A percentile compares a stretch with the other conserved stretches of the same genome.
These are phyloP conservation scores for Phytophthora fragariaefolia DNA, from an alignment of 352 stramenopile genomes.

Conservation along the genomic window DNA sequence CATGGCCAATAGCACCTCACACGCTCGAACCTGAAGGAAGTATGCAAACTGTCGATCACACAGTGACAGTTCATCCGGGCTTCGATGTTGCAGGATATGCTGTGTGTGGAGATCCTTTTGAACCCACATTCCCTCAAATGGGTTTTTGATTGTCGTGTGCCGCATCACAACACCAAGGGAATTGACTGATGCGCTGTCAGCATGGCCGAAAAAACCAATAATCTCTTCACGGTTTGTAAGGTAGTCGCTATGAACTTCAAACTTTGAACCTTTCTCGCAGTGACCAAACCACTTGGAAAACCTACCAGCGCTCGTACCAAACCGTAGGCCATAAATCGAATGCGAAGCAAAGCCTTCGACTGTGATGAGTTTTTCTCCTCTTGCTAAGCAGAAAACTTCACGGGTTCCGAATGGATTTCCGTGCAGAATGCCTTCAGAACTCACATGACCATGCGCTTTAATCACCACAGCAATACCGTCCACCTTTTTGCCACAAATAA, in stretches of 20 bases:
- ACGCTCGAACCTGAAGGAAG: constrained; percentile 81
- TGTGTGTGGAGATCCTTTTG: constrained; percentile 33
- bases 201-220: constrained; percentile 69
- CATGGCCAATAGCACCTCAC: constrained; percentile 70
- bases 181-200: constrained; percentile 68
- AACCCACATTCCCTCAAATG: constrained; percentile 84
- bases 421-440: constrained; percentile 55
- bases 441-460: constrained; percentile 56
- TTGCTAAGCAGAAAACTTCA: constrained; percentile 61
- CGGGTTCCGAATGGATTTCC: constrained; percentile 77
- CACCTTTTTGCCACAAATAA: constrained; percentile 74
- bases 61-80: constrained; percentile 39
- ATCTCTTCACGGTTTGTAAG: constrained; percentile 66
- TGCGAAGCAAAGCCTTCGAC: constrained; percentile 81
- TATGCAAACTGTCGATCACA: constrained; percentile 81
- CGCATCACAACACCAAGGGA: constrained; percentile 70
- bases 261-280: constrained; percentile 70
- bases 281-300: constrained; percentile 84
- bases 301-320: constrained; percentile 58
- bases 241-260: constrained; percentile 68
- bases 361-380: constrained; percentile 62
- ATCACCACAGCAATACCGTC: constrained; percentile 69
- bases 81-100: constrained; percentile 18
- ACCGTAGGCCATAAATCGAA: constrained; percentile 70
- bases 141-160: constrained; percentile 71